Percentiles rank a stretch among this genome's conserved stretches.
phyloP scores from a whole-genome alignment of 495 filamentous ascomycete genomes.

The Xylaria castorea region DNA sequence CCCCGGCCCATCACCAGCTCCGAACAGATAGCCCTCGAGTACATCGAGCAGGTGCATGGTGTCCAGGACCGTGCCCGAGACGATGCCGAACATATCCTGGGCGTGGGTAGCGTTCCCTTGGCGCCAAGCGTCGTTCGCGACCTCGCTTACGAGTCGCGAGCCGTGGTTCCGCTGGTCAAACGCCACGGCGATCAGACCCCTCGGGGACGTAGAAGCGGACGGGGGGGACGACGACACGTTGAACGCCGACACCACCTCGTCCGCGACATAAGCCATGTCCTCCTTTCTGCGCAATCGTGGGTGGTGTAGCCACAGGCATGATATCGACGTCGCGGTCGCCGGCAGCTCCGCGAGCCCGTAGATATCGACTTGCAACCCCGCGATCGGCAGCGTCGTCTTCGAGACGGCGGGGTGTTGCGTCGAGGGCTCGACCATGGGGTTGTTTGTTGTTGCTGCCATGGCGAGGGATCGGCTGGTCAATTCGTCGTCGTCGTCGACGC shows the following conservation, averaged over 20 bases:
- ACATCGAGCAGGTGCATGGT: slow-evolving; percentile 73
- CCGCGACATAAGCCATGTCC: slow-evolving; percentile 65
- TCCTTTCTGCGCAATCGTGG: slow-evolving; percentile 72
- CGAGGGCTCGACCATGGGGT: slow-evolving; percentile 37
- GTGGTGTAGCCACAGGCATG: slow-evolving; percentile 88
- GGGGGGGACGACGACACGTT: slow-evolving; percentile 26
- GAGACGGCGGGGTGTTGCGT: slow-evolving; percentile 59
- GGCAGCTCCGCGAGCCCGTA: slow-evolving; percentile 80
- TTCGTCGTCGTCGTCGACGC: background rate
- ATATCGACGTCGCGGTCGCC: slow-evolving; percentile 54
- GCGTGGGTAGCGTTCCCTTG: slow-evolving; percentile 77
- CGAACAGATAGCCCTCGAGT: slow-evolving; percentile 78
- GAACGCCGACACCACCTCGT: slow-evolving; percentile 47
- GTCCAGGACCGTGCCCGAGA: slow-evolving; percentile 74
- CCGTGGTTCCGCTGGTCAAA: slow-evolving; percentile 96
- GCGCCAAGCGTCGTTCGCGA: slow-evolving; percentile 77
- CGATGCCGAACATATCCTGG: slow-evolving; percentile 46
- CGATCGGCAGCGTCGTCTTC: slow-evolving; percentile 65
- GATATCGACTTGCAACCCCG: slow-evolving; percentile 76
- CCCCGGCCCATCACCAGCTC: slow-evolving; percentile 44
- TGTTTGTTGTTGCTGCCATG: slow-evolving; percentile 37
- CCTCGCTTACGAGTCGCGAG: slow-evolving; percentile 61
- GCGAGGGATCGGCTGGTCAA: too few relatives aligned
- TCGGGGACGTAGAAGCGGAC: slow-evolving; percentile 12
- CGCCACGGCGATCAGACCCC: slow-evolving; percentile 75